Conservation (phyloP, 1,284 basidiomycete species). For the Omphalotus olearius region DNA sequence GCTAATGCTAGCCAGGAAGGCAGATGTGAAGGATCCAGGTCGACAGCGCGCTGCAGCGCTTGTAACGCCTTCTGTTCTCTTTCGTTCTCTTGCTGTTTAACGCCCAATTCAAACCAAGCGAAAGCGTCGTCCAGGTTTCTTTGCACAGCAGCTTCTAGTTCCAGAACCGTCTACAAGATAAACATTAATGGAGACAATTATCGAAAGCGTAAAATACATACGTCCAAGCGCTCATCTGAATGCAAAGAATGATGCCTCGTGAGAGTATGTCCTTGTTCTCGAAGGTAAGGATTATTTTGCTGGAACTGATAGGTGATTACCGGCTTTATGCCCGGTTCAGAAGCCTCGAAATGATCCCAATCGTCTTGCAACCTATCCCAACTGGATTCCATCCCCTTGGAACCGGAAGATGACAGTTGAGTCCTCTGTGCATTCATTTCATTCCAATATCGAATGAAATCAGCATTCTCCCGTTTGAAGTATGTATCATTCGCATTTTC, state of each 20-base stretch:
- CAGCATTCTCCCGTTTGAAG: slow-evolving; percentile 68
- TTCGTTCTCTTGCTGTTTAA: slow-evolving; percentile 99
- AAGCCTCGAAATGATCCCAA: slow-evolving; percentile 83
- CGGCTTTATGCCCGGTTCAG: slow-evolving; percentile 55
- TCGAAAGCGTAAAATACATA: slow-evolving; percentile 28
- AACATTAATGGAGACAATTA: slow-evolving; percentile 10
- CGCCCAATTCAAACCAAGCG: slow-evolving; percentile 90
- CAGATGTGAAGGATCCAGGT: slow-evolving; percentile 75
- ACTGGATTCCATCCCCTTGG: slow-evolving; percentile 23
- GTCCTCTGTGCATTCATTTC: slow-evolving; percentile 12
- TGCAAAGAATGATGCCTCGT: slow-evolving; percentile 57
- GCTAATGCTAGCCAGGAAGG: slow-evolving; percentile 90
- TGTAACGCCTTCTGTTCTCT: slow-evolving; percentile 88
- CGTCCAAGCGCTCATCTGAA: slow-evolving; percentile 49
- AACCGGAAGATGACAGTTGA: slow-evolving; percentile 4
- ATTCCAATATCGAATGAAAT: slow-evolving; percentile 56
- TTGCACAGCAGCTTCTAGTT: slow-evolving; percentile 90
- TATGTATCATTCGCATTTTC: slow-evolving; percentile 64
- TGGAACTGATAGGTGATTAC: slow-evolving; percentile 75
- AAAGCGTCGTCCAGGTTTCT: slow-evolving; percentile 65
- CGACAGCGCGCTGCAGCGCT: slow-evolving; percentile 79
- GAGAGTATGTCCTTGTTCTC: slow-evolving; percentile 45
- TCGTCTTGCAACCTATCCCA: slow-evolving; percentile 65
- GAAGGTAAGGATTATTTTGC: slow-evolving; percentile 75
- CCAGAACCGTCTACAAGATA: slow-evolving; percentile 67